Conservation (phyloP, 345 rosid genomes). For the Eucalyptus regnans region DNA sequence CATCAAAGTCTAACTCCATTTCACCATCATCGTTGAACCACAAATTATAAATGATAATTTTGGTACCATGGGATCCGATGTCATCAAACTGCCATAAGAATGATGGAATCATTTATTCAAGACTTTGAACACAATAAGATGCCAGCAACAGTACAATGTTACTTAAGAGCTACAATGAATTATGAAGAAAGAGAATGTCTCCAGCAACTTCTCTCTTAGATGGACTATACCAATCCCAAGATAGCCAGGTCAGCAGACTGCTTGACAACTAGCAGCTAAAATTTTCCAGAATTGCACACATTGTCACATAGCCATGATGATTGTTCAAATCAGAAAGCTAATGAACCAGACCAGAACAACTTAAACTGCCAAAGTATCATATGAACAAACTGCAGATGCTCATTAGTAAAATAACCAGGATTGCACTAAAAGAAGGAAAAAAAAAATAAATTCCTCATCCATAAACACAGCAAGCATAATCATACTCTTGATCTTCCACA, state of each 20-base stretch:
- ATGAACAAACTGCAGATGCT: not conserved
- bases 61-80: slow-evolving; percentile 78
- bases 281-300: not conserved
- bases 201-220: not conserved
- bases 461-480: not conserved
- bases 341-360: not conserved
- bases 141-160: not conserved
- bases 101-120: not conserved
- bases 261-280: not conserved
- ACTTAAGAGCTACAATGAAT: not conserved
- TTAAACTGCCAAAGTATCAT: not conserved
- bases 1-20: slow-evolving; percentile 72
- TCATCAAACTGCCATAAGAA: slow-evolving; percentile 63
- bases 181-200: not conserved
- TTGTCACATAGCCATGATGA: not conserved
- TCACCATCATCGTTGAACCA: slow-evolving; percentile 63
- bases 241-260: not conserved
- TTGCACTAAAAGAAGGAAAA: not conserved
- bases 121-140: not conserved
- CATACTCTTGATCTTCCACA: not conserved
- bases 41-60: slow-evolving; percentile 74
- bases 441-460: not conserved
- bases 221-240: not conserved
- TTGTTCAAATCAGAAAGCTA: not conserved
- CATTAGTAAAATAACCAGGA: not conserved